Conservation (phyloP, 2,329 filamentous ascomycete species). For the Blastomyces gilchristii region DNA sequence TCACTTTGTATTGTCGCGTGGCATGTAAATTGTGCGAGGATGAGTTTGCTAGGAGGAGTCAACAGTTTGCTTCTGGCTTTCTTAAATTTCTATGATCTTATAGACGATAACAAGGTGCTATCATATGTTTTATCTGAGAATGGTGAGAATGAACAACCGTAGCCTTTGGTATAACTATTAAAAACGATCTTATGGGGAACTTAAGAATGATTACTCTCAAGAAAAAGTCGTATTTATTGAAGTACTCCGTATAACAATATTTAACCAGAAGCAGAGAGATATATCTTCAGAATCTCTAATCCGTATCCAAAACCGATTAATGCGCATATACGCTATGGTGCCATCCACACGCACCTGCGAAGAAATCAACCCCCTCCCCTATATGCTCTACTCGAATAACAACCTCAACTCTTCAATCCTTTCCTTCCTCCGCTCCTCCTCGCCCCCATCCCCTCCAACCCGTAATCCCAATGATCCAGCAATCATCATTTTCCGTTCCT, state of each 20-base stretch:
- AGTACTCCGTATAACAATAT: not conserved
- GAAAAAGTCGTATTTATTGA: not conserved
- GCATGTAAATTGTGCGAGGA: not conserved
- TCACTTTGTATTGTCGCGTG: not conserved
- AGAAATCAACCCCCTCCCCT: not conserved
- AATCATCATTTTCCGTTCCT: slow-evolving; percentile 80
- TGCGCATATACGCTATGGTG: not conserved
- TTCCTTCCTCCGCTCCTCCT: slow-evolving; percentile 84
- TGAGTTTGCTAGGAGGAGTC: not conserved
- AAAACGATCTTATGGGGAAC: not conserved
- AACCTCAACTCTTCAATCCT: slow-evolving; percentile 91
- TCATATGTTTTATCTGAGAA: not conserved
- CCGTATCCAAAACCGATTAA: not conserved
- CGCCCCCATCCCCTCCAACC: slow-evolving; percentile 77
- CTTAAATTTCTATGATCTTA: too few species aligned
- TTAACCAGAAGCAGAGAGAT: not conserved
- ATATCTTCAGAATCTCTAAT: not conserved
- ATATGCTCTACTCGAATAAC: slow-evolving; percentile 45
- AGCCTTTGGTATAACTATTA: not conserved
- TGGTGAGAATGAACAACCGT: not conserved
- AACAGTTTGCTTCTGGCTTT: too few species aligned
- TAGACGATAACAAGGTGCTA: too few species aligned
- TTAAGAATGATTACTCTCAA: not conserved
- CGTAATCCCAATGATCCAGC: slow-evolving; percentile 94
- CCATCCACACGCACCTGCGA: not conserved